Base-by-base conservation (phyloP, 305 asterid genomes). In the Fraxinus baroniana region DNA sequence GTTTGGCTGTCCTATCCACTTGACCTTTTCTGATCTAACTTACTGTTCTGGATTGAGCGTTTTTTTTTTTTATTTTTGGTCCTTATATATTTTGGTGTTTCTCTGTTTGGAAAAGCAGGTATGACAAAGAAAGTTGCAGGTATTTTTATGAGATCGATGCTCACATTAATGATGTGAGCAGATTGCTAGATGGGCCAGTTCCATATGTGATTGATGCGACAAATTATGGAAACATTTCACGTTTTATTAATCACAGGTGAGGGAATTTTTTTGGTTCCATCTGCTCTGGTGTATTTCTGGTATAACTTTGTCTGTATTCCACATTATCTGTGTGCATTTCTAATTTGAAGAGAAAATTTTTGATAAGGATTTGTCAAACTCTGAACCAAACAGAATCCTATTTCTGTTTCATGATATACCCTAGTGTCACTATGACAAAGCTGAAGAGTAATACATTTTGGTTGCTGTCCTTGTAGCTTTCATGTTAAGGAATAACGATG, bases 161-260 rank as follows among this genome's bases (percentile, higher is more conserved):
- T 84, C 91, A 86, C 78, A 85, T 91, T 33, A 93, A 92, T 82
- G 98, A 93, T 87, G 90, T 97, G 92, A 89, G 93, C 93, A 92
- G 97, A 88, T 86, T 97, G 90, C 85, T 92, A 9, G 98, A 94
- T 85, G 98, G 90, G 83, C 92, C 92, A 80, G 91, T 76, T 62
- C 86, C 96, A 6, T 92, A 88, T 82, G 97, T 91, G 79, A 92
- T 97, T 64, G 99, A 97, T 84, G 90, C 98, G 71, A 97, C 96
- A 62, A 91, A 90, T 83, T 89, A 91, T 82, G 99, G 99, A 85
- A 97, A 95, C 75, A 89, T 97, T 83, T 92, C 99, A 30, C 97
- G 98, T 36, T 95, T 91, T 88, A 92, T 97, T 85, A 97, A 97
- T 88, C 98, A 97, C 90, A 93, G 99, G 99, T 96, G 85, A 91